Percentiles rank a stretch among this genome's conserved stretches.
Conservation (phyloP, 306 rosid species). For the Nissolia schottii region DNA sequence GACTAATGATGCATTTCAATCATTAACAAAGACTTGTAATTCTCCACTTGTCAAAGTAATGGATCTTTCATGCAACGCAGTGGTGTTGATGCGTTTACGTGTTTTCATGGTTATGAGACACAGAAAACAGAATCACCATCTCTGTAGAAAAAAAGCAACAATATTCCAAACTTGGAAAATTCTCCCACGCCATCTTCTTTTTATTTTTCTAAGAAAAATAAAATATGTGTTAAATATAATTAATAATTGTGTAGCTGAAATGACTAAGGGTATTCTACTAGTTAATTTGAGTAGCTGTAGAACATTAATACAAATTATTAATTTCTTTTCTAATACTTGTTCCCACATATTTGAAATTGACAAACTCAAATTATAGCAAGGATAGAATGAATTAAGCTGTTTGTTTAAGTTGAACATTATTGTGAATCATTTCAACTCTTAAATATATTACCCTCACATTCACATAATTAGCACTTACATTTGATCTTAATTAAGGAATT, state of each 20-base stretch:
- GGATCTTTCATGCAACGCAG: not conserved
- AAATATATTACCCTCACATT: no score
- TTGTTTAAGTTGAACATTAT: no score
- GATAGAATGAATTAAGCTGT: not conserved
- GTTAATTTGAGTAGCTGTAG: not conserved
- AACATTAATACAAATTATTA: not conserved
- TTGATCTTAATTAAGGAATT: no score
- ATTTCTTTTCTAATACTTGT: no score
- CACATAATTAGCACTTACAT: no score
- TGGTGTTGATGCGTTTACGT: not conserved
- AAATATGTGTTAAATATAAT: no score
- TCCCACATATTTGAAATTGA: no score
- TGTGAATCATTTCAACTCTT: no score
- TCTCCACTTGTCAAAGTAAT: not conserved
- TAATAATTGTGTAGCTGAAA: no score
- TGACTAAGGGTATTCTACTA: not conserved
- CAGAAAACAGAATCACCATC: conserved; percentile 6
- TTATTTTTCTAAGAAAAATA: not conserved
- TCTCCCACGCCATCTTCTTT: not conserved
- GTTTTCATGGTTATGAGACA: not conserved
- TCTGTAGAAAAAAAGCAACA: conserved; percentile 4
- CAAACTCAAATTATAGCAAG: not conserved
- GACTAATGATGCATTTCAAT: not conserved
- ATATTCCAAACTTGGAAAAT: not conserved
- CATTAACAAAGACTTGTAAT: not conserved